Percentiles rank a stretch among this genome's conserved stretches.
phyloP scores from a whole-genome alignment of 192 early-diverging fungal genomes.

The Umbelopsis isabellina region DNA sequence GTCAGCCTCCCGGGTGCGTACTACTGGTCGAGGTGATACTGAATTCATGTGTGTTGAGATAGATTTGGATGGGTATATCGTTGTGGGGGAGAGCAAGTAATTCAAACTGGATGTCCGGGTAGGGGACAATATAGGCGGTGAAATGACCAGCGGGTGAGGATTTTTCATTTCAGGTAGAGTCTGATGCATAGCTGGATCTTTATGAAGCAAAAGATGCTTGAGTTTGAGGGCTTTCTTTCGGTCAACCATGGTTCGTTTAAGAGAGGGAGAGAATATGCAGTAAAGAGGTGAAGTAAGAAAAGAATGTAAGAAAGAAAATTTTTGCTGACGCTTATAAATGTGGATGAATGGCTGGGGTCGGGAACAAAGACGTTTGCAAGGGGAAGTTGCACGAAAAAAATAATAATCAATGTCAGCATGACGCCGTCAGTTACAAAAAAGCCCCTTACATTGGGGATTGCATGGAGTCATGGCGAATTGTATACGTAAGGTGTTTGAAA shows the following conservation, averaged over 20 bases:
- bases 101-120: constrained; percentile 2
- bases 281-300: background rate
- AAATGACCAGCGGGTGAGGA: background rate
- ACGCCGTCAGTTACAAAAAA: background rate
- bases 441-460: background rate
- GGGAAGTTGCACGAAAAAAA: constrained; percentile 11
- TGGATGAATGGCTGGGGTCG: background rate
- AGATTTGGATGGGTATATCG: constrained; percentile 6
- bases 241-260: constrained; percentile 1
- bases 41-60: constrained; percentile 11
- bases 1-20: background rate
- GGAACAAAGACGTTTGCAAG: background rate
- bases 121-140: background rate
- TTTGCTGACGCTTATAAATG: constrained; percentile 9
- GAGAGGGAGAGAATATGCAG: background rate
- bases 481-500: too few relatives aligned
- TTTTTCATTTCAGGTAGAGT: background rate
- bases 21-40: background rate
- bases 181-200: background rate
- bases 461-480: too few relatives aligned
- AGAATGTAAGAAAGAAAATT: constrained; percentile 5
- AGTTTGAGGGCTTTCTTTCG: constrained; percentile 14
- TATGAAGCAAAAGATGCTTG: constrained; percentile 8
- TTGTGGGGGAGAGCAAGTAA: background rate
- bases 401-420: background rate